Evolutionary conservation across 345 rosid genomes (phyloP), one percentile per base, ranked within the genome.

Genomic region (Eucalyptus guilfoylei): DNA sequence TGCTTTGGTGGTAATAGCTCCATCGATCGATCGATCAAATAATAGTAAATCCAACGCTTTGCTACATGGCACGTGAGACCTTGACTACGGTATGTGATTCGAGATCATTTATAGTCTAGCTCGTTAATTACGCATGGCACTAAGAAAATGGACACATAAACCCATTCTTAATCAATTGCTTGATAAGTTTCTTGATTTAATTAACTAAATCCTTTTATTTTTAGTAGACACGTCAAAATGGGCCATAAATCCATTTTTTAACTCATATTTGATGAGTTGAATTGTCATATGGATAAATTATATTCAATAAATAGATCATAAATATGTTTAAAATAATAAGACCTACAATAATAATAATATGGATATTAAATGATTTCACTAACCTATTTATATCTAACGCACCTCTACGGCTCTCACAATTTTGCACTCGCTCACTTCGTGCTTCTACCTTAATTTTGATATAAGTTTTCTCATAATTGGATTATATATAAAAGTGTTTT

Each of bases 11-110:
- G 30, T 55, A 55, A 55, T 3, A 2, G 5, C 7, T 55, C 13
- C n/a, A n/a, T n/a, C n/a, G 0, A 55, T 24, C 2, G 6, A 55
- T 24, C 1, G 1, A 23, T 5, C 62, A 55, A 1, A 55, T 55
- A 55, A 55, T 9, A 11, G 6, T 55, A 52, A 52, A 9, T 49
- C 1, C 1, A 86, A 55, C 1, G 5, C 28, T 10, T 55, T 23
- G 34, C 15, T 30, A 30, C 0, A 0, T 4, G 0, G 8, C 7
- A 6, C 0, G 16, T 6, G 16, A 60, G 32, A 11, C 67, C 2
- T 60, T 19, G 11, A 5, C 2, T 49, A 48, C 0, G 49, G 4
- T 19, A 9, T 6, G 13, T 16, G 40, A 34, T 34, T 34, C 0
- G 24, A 34, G 7, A 9, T 69, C 13, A 62, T 30, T 62, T 62